A percentile compares a stretch with the other conserved stretches of the same genome.
phyloP scores from a whole-genome alignment of 768 basidiomycete genomes.

The Trametes maxima region DNA sequence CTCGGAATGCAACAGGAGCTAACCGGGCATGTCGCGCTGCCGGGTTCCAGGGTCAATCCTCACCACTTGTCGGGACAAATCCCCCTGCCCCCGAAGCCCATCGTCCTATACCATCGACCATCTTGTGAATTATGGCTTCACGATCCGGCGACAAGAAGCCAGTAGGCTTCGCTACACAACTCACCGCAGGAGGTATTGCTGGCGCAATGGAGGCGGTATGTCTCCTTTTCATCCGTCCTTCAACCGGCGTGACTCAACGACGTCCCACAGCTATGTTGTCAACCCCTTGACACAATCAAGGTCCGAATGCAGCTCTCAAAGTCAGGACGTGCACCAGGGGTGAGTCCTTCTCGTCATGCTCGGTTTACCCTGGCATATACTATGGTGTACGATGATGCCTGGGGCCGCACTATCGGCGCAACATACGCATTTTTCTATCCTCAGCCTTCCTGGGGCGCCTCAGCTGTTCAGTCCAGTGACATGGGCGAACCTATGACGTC shows the following conservation, averaged over 20 bases:
- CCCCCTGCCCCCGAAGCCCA: neutral
- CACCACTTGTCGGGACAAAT: neutral
- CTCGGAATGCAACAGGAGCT: conserved; percentile 3
- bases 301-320: conserved; percentile 99
- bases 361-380: neutral
- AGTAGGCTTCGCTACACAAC: conserved; percentile 84
- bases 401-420: neutral
- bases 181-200: conserved; percentile 92
- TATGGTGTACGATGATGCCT: too few relatives aligned
- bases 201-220: conserved; percentile 91
- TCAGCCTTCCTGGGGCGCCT: neutral
- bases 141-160: conserved; percentile 60
- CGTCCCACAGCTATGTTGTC: conserved; percentile 65
- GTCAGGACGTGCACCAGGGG: conserved; percentile 78
- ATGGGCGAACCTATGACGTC: neutral
- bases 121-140: conserved; percentile 20
- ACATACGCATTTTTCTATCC: neutral
- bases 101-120: neutral
- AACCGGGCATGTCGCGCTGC: neutral
- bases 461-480: too few relatives aligned
- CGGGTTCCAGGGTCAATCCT: neutral
- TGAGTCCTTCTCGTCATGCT: conserved; percentile 45
- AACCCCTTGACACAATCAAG: conserved; percentile 98
- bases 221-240: conserved; percentile 5
- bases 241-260: neutral